These are phyloP conservation scores for Yamadazyma friedrichii DNA, from an alignment of 1,139 yeast genomes.

Conservation along the genomic window DNA sequence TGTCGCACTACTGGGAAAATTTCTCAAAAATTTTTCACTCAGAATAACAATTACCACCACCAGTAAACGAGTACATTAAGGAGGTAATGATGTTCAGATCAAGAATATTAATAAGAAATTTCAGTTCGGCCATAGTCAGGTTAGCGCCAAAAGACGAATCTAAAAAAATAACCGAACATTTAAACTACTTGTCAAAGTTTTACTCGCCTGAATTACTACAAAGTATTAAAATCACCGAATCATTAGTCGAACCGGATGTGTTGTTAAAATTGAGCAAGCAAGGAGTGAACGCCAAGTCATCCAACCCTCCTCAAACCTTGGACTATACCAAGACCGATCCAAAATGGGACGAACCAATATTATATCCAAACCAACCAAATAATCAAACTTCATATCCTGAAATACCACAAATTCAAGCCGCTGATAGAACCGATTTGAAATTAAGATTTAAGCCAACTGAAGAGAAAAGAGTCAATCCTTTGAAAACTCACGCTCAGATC, in stretches of 20 bases:
- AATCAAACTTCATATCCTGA: slow-evolving; percentile 41
- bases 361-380: slow-evolving; percentile 46
- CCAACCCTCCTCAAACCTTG: slow-evolving; percentile 24
- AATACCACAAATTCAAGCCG: slow-evolving; percentile 40
- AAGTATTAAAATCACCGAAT: slow-evolving; percentile 78
- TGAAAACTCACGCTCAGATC: slow-evolving; percentile 27
- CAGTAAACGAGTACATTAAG: not conserved
- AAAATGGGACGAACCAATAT: slow-evolving; percentile 47
- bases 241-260: slow-evolving; percentile 64
- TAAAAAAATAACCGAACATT: slow-evolving; percentile 40
- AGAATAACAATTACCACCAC: not conserved
- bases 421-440: slow-evolving; percentile 42
- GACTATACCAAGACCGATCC: slow-evolving; percentile 41
- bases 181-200: slow-evolving; percentile 62
- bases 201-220: slow-evolving; percentile 77
- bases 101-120: slow-evolving; percentile 3
- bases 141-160: not conserved
- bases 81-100: slow-evolving; percentile 1
- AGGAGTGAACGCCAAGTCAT: slow-evolving; percentile 32
- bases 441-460: slow-evolving; percentile 32
- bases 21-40: not conserved
- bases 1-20: not conserved
- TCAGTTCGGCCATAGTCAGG: slow-evolving; percentile 3
- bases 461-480: slow-evolving; percentile 16
- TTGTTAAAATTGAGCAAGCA: slow-evolving; percentile 34